phyloP scores from a whole-genome alignment of 805 yeast genomes.

The Zygotorulaspora florentina region DNA sequence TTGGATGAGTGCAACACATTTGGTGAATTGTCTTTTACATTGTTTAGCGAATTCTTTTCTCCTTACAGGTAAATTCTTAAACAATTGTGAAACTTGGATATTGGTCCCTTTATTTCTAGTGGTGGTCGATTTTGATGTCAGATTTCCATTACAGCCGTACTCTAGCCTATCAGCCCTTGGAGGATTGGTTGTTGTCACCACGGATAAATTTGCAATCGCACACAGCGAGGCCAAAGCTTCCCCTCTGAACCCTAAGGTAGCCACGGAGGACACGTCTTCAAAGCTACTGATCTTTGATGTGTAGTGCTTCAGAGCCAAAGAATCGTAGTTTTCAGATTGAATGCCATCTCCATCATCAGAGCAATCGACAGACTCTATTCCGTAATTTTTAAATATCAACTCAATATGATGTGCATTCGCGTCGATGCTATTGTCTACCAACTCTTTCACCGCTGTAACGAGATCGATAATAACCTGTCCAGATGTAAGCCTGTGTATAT shows the following conservation, averaged over 20 bases:
- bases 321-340: constrained; percentile 44
- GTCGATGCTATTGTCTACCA: constrained; percentile 83
- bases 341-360: constrained; percentile 70
- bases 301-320: constrained; percentile 55
- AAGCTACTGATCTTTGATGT: constrained; percentile 62
- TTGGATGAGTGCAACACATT: constrained; percentile 59
- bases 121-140: constrained; percentile 40
- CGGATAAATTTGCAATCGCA: constrained; percentile 45
- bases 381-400: constrained; percentile 63
- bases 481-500: constrained; percentile 75
- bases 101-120: constrained; percentile 68
- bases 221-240: constrained; percentile 75
- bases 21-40: constrained; percentile 64
- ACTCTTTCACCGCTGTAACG: constrained; percentile 73
- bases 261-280: constrained; percentile 49
- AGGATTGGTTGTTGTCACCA: constrained; percentile 49
- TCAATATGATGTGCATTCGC: constrained; percentile 69
- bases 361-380: constrained; percentile 65
- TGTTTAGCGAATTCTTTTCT: constrained; percentile 66
- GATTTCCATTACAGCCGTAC: constrained; percentile 52
- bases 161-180: constrained; percentile 57
- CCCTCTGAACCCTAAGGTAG: constrained; percentile 73
- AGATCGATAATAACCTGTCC: constrained; percentile 90
- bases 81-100: constrained; percentile 54
- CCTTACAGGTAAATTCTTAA: constrained; percentile 75